Evolutionary conservation across 306 rosid species (phyloP).

Genomic region (Vicia villosa): DNA sequence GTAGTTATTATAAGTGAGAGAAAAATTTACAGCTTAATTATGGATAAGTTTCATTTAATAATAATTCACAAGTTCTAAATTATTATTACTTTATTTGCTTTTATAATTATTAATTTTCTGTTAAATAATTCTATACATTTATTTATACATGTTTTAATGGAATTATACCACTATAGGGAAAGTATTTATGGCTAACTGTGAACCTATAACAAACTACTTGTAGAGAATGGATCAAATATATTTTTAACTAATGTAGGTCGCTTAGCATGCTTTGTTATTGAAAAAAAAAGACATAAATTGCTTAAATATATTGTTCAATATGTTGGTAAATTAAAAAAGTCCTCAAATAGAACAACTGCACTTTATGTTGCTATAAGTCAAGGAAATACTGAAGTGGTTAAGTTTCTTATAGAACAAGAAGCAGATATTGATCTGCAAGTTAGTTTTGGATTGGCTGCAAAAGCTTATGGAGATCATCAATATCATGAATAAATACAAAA

Average conservation of each 20-base stretch:
- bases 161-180: too few species aligned
- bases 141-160: too few species aligned
- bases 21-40: too few species aligned
- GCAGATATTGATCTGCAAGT: conserved; percentile 50
- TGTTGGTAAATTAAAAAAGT: conserved; percentile 44
- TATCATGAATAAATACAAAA: conserved; percentile 54
- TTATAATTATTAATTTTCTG: too few species aligned
- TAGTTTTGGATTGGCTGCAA: conserved; percentile 57
- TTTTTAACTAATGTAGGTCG: conserved; percentile 36
- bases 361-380: conserved; percentile 65
- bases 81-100: too few species aligned
- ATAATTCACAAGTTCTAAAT: too few species aligned
- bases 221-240: conserved; percentile 55
- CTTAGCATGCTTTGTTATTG: conserved; percentile 46
- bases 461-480: conserved; percentile 62
- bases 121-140: too few species aligned
- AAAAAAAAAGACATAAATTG: conserved; percentile 50
- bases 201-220: conserved; percentile 43
- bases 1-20: too few species aligned
- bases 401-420: too few species aligned
- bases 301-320: conserved; percentile 42
- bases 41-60: too few species aligned
- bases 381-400: conserved; percentile 49
- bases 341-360: conserved; percentile 51
- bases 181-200: conserved; percentile 53